These are phyloP conservation scores for Gossypium mustelinum DNA, from an alignment of 345 rosid species.

Conservation along the genomic window DNA sequence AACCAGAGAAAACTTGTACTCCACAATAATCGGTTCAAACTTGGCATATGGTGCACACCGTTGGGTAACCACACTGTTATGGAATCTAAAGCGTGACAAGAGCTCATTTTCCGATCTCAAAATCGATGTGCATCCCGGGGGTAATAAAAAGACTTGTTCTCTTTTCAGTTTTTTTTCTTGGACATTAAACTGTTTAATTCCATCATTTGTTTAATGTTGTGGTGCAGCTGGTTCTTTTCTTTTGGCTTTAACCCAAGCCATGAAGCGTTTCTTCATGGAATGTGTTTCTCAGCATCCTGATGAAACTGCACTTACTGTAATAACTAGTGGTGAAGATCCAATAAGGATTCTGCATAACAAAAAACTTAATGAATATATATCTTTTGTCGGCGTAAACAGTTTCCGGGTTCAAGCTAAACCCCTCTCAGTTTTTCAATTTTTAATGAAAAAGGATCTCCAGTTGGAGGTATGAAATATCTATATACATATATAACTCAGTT, in stretches of 20 bases:
- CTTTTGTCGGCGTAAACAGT: not conserved
- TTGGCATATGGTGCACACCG: not conserved
- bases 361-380: not conserved
- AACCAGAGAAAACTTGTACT: not conserved
- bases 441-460: not conserved
- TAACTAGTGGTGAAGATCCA: not conserved
- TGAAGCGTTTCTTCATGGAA: conserved; percentile 8
- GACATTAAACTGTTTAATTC: not conserved
- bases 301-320: not conserved
- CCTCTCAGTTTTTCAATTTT: not conserved
- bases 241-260: not conserved
- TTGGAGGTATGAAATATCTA: not conserved
- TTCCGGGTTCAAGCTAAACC: not conserved
- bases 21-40: not conserved
- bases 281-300: not conserved
- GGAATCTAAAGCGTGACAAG: not conserved
- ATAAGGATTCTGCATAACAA: not conserved
- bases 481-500: not conserved
- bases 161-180: not conserved
- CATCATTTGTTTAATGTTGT: not conserved
- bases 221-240: conserved; percentile 2
- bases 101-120: not conserved
- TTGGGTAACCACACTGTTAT: not conserved
- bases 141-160: not conserved
- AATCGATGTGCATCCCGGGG: not conserved